A percentile compares a stretch with the other conserved stretches of the same genome.
These are phyloP conservation scores for Dothistroma pini DNA, from an alignment of 2,329 filamentous ascomycete genomes.

Conservation along the genomic window DNA sequence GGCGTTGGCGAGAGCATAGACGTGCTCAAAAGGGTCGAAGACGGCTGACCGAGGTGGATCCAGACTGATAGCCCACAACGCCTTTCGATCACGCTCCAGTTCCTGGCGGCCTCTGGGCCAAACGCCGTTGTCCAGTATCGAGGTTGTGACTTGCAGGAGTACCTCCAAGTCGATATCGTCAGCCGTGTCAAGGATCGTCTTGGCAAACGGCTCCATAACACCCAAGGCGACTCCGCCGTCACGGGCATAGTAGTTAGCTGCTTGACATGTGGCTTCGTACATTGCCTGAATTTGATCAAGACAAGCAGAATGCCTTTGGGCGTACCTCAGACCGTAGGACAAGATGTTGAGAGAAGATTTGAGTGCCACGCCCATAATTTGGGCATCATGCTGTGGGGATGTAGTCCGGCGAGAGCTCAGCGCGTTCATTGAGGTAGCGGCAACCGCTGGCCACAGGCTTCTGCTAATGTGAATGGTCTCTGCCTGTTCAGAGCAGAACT, in stretches of 20 bases:
- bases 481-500: conserved; percentile 2
- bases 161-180: conserved; percentile 9
- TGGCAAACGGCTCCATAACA: conserved; percentile 56
- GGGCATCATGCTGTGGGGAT: conserved; percentile 14
- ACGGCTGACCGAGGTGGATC: conserved; percentile 34
- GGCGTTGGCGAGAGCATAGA: conserved; percentile 59
- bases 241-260: conserved; percentile 61
- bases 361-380: conserved; percentile 42
- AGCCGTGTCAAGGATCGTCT: conserved; percentile 15
- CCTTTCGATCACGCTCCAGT: conserved; percentile 61
- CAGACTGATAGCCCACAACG: conserved; percentile 60
- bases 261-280: conserved; percentile 39
- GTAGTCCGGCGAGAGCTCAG: conserved; percentile 8
- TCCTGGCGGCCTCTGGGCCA: conserved; percentile 59
- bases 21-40: conserved; percentile 60
- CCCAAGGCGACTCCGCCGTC: conserved; percentile 63
- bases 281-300: conserved; percentile 27
- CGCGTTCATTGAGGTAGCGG: conserved; percentile 9
- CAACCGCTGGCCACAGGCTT: conserved; percentile 19
- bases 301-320: conserved; percentile 3
- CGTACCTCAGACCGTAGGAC: conserved; percentile 53
- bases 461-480: conserved; percentile 1
- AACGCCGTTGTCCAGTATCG: conserved; percentile 23
- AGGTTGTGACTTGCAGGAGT: conserved; percentile 15
- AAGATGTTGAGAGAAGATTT: conserved; percentile 66